Evolutionary conservation across 2,329 filamentous ascomycete genomes (phyloP), one percentile per base, ranked within the genome.

Genomic region (Phyllachora maydis): DNA sequence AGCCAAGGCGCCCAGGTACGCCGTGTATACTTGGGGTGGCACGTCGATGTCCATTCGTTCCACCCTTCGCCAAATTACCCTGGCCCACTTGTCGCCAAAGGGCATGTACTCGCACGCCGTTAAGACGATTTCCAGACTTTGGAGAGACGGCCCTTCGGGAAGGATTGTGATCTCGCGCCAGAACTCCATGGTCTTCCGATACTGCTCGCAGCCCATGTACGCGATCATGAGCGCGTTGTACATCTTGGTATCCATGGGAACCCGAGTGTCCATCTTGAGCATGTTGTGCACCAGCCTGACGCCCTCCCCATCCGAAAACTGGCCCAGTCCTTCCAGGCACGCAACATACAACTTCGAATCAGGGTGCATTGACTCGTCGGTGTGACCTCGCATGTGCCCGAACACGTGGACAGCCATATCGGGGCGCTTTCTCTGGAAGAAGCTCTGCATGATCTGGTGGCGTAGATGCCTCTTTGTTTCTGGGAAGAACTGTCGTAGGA

Each of bases 371-470:
- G 16, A 6, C 16, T 17, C 16, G 16, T 17, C 16, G 16, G 16
- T 17, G 32, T 82, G 72, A 23, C 74, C 62, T n/a, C 82, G 75
- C 83, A 95, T 95, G 42, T 93, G 79, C 9, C 77, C 77, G 46
- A 98, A 93, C 16, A 91, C 69, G 30, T 82, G 61, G 22, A 68
- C 69, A 3, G 78, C 83, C 62, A 93, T 82, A 38, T 95, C 83
- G 8, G 78, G 60, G 8, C 82, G 68, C 14, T 65, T 59, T 18
- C 81, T 71, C 6, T 59, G 50, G 40, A 90, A 91, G 48, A 95
- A 93, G 12, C 63, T 56, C 12, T 71, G 60, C 77, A 98, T 91
- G 21, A 93, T 55, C 14, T 57, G 47, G 9, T 71, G 67, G 7
- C 85, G 73, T 23, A 64, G 56, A 3, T 58, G 52, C 5, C 67